Conservation (phyloP, 129 eudicot species). For the Kitagawia praeruptora region DNA sequence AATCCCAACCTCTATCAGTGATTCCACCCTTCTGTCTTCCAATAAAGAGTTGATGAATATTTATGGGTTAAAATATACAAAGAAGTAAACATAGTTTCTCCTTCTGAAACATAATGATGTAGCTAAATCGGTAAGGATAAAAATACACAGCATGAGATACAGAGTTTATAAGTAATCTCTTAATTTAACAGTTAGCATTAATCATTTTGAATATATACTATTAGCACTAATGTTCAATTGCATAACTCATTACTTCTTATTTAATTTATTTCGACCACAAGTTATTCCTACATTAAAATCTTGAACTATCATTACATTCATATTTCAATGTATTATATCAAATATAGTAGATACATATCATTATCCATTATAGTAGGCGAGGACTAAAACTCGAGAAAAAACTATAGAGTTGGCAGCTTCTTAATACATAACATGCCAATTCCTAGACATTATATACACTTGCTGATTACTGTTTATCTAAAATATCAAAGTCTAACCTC, state of each 20-base stretch:
- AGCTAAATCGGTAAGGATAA: not conserved
- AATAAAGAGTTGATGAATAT: not conserved
- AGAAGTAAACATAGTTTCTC: not conserved
- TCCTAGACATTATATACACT: not conserved
- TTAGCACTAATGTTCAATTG: not conserved
- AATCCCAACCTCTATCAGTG: not conserved
- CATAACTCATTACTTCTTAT: not conserved
- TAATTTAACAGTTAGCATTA: not conserved
- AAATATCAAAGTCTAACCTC: not conserved
- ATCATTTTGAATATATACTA: not conserved
- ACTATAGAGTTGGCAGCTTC: too few relatives aligned
- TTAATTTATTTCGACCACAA: not conserved
- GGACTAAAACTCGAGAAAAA: too few relatives aligned
- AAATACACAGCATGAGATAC: not conserved
- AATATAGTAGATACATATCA: too few relatives aligned
- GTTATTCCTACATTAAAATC: not conserved
- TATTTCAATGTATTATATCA: not conserved
- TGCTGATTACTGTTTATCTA: not conserved
- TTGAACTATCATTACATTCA: not conserved
- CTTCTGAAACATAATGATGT: not conserved
- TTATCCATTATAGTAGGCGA: too few relatives aligned
- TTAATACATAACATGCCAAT: not conserved
- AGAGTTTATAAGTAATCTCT: not conserved
- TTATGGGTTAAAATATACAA: not conserved
- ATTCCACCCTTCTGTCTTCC: not conserved